Percentiles rank a stretch among this genome's conserved stretches.
phyloP scores from a whole-genome alignment of 2,329 filamentous ascomycete species.

The Nemania diffusa region DNA sequence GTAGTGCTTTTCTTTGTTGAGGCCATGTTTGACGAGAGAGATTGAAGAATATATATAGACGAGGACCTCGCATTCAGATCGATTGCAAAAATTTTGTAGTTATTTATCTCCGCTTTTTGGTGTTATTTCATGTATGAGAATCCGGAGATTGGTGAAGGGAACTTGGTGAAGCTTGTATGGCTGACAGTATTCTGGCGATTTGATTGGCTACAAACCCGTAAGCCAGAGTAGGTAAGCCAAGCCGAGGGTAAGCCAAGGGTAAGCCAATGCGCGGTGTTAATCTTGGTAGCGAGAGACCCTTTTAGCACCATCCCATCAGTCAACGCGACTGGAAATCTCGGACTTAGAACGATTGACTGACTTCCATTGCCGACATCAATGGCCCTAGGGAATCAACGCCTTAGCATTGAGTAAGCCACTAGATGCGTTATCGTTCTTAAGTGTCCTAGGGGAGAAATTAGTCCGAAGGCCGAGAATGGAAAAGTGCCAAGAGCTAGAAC shows the following conservation, averaged over 20 bases:
- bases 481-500: not conserved
- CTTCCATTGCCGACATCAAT: constrained; percentile 4
- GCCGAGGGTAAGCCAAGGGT: constrained; percentile 10
- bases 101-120: not conserved
- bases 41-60: constrained; percentile 22
- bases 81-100: not conserved
- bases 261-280: not conserved
- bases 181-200: constrained; percentile 22
- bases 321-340: constrained; percentile 20
- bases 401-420: constrained; percentile 5
- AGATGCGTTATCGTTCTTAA: not conserved
- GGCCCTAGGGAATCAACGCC: not conserved
- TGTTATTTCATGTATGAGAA: not conserved
- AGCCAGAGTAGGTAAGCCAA: constrained; percentile 29
- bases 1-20: not conserved
- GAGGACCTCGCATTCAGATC: not conserved
- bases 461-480: constrained; percentile 14
- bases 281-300: not conserved
- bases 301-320: not conserved
- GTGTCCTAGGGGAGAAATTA: not conserved
- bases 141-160: not conserved
- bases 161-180: constrained; percentile 12
- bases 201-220: constrained; percentile 33
- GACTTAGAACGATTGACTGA: not conserved
- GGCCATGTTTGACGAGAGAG: not conserved